Conservation (phyloP, 2,329 filamentous ascomycete species). For the Coniochaeta sp. region DNA sequence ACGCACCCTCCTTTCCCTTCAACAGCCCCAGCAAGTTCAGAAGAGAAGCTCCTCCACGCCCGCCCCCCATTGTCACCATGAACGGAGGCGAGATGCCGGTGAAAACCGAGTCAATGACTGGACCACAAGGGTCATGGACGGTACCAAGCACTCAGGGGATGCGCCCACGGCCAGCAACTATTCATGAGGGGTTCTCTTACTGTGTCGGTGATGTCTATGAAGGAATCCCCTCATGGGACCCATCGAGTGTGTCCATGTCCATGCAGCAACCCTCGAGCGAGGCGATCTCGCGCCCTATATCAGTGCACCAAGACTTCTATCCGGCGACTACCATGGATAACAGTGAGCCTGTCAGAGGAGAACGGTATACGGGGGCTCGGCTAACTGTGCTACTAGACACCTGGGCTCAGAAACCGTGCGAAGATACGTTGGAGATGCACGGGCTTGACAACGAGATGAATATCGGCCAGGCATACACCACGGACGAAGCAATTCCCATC, state of each 20-base stretch:
- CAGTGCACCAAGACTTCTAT: conserved; percentile 52
- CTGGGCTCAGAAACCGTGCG: conserved; percentile 50
- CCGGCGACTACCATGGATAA: conserved; percentile 40
- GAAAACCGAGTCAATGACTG: conserved; percentile 39
- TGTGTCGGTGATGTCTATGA: conserved; percentile 47
- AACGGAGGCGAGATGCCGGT: conserved; percentile 40
- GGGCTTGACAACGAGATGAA: conserved; percentile 48
- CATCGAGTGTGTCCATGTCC: conserved; percentile 43
- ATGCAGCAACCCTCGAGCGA: conserved; percentile 44
- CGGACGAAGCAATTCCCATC: conserved; percentile 56
- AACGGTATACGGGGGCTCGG: conserved; percentile 3
- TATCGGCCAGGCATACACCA: conserved; percentile 56
- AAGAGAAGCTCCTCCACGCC: conserved; percentile 34
- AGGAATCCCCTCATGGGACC: conserved; percentile 49
- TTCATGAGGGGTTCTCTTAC: conserved; percentile 55
- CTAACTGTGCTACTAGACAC: conserved; percentile 24
- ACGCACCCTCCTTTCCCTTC: conserved; percentile 42
- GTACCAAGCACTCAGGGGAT: conserved; percentile 43
- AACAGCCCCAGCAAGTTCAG: conserved; percentile 37
- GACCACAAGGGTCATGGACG: conserved; percentile 44
- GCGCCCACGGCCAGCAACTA: conserved; percentile 49
- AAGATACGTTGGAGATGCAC: conserved; percentile 49
- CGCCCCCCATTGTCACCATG: conserved; percentile 40
- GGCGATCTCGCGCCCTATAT: conserved; percentile 45
- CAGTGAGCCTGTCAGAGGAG: conserved; percentile 29